These are phyloP conservation scores for Trebouxiophyceae sp. DNA, from an alignment of 163 green algal genomes.

Conservation along the genomic window DNA sequence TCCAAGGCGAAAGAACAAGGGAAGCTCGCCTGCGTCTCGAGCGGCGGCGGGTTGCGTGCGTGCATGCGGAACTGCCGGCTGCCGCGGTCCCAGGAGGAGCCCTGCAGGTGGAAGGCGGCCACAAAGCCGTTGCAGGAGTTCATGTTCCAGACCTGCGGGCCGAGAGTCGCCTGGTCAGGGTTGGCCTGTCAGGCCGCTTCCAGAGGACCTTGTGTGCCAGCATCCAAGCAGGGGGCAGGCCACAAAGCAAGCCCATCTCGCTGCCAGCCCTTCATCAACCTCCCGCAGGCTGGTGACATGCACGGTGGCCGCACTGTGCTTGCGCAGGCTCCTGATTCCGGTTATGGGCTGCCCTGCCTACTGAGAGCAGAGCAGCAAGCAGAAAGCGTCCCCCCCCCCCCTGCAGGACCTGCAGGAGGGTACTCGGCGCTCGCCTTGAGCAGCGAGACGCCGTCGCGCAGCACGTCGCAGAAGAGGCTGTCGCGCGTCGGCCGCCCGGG, in stretches of 20 bases:
- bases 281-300: no score
- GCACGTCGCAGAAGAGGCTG: slow-evolving; percentile 79
- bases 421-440: slow-evolving; percentile 65
- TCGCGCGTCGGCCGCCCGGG: slow-evolving; percentile 83
- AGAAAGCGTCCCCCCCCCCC: neutral
- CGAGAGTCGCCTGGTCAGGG: no score
- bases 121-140: slow-evolving; percentile 73
- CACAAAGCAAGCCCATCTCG: no score
- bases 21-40: slow-evolving; percentile 22
- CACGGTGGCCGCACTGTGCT: no score
- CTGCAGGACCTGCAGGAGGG: neutral
- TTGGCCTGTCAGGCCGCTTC: no score
- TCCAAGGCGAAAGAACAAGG: no score
- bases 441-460: slow-evolving; percentile 57
- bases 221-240: no score
- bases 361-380: neutral
- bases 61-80: slow-evolving; percentile 70
- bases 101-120: slow-evolving; percentile 88
- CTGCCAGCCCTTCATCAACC: no score
- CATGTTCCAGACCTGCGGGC: slow-evolving; percentile 84
- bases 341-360: neutral
- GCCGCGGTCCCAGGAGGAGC: slow-evolving; percentile 69
- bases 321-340: no score
- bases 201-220: no score
- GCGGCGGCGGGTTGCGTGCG: slow-evolving; percentile 21